Evolutionary conservation across 192 early-diverging fungal genomes (phyloP).

Genomic region (Rhizophagus clarus): DNA sequence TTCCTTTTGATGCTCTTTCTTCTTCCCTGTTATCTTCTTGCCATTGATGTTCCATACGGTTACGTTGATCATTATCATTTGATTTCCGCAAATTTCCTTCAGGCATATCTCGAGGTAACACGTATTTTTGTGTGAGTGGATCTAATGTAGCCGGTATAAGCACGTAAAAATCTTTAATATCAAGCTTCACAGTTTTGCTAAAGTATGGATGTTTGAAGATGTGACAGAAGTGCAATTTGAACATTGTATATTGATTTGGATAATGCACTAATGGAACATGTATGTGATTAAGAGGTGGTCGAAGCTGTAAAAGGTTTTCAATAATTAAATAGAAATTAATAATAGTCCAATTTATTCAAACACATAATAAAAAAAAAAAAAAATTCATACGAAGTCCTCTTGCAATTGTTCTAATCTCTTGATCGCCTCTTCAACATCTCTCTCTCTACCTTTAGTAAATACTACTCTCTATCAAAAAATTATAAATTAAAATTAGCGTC

Average conservation of each 20-base stretch:
- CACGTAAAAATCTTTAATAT: background rate
- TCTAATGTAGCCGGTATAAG: background rate
- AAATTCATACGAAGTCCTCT: slow-evolving; percentile 8
- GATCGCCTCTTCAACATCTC: slow-evolving; percentile 7
- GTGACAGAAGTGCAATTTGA: slow-evolving; percentile 16
- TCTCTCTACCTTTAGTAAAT: background rate
- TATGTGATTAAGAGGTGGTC: background rate
- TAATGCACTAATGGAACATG: slow-evolving; percentile 32
- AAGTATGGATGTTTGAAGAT: slow-evolving; percentile 13
- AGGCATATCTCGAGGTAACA: background rate
- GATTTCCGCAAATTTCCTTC: background rate
- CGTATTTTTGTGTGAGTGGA: background rate
- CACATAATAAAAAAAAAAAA: background rate
- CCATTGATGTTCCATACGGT: background rate
- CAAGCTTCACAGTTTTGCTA: background rate
- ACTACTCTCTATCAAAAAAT: background rate
- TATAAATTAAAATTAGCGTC: background rate
- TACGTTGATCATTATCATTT: background rate
- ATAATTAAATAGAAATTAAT: background rate
- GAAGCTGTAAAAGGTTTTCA: slow-evolving; percentile 4
- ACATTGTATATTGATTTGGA: slow-evolving; percentile 6
- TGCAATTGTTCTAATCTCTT: slow-evolving; percentile 23
- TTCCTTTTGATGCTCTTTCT: background rate
- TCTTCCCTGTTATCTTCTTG: background rate
- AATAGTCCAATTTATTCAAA: background rate